A percentile compares a stretch with the other conserved stretches of the same genome.
Evolutionary conservation across 768 basidiomycete species (phyloP).

Genomic region (Tulasnella sp.): DNA sequence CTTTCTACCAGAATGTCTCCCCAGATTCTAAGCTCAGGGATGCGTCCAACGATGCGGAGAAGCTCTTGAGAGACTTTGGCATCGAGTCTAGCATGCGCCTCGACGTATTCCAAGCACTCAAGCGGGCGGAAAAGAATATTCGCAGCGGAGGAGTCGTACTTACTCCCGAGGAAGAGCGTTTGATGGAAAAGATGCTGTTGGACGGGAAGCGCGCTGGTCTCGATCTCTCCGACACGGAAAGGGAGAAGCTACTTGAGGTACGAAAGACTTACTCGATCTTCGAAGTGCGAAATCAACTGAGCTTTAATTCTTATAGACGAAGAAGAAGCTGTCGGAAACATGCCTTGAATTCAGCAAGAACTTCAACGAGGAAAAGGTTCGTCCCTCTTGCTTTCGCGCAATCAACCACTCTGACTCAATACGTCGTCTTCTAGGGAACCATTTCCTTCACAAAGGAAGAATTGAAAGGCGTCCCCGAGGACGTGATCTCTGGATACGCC

Average conservation of each 20-base stretch:
- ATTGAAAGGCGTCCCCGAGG: slow-evolving; percentile 73
- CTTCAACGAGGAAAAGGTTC: slow-evolving; percentile 82
- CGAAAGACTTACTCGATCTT: neutral
- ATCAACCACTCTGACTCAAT: neutral
- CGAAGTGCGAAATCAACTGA: neutral
- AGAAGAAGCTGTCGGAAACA: slow-evolving; percentile 72
- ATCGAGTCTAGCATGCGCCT: slow-evolving; percentile 78
- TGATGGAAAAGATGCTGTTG: slow-evolving; percentile 78
- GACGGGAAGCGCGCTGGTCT: slow-evolving; percentile 80
- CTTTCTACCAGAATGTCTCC: slow-evolving; percentile 82
- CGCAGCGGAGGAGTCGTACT: slow-evolving; percentile 57
- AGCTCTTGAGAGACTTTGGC: slow-evolving; percentile 62
- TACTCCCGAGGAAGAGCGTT: slow-evolving; percentile 61
- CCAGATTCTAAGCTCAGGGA: slow-evolving; percentile 71
- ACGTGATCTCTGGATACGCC: slow-evolving; percentile 72
- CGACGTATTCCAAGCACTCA: slow-evolving; percentile 70
- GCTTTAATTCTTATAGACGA: slow-evolving; percentile 40
- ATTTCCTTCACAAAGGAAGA: slow-evolving; percentile 67
- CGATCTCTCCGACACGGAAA: slow-evolving; percentile 61
- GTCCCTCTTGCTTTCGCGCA: slow-evolving; percentile 28
- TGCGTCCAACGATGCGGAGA: slow-evolving; percentile 70
- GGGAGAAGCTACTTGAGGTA: slow-evolving; percentile 49
- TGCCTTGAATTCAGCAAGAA: slow-evolving; percentile 84
- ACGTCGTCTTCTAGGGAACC: slow-evolving; percentile 45
- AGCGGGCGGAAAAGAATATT: slow-evolving; percentile 67